These are phyloP conservation scores for Backusella luteola DNA, from an alignment of 192 early-diverging fungal species.

Conservation along the genomic window DNA sequence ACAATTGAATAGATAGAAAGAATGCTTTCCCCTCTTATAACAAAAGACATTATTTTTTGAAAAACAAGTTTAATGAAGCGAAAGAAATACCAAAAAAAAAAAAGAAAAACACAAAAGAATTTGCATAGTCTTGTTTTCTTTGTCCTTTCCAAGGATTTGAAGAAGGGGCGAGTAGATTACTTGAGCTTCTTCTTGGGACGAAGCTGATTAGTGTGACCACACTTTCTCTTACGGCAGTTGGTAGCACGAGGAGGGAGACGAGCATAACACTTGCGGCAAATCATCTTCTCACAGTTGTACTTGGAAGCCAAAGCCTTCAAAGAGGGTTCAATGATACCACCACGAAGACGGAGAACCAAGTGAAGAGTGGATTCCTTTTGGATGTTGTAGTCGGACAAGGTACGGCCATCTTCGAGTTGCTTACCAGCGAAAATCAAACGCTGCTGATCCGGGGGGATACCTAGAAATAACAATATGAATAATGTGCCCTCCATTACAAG, in stretches of 20 bases:
- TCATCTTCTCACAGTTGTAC: constrained; percentile 99
- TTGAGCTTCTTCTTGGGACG: constrained; percentile 97
- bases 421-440: constrained; percentile 99
- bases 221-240: constrained; percentile 99
- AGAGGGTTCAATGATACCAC: constrained; percentile 98
- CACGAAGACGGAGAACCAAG: constrained; percentile 95
- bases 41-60: neutral
- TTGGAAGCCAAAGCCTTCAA: constrained; percentile 98
- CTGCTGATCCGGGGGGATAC: constrained; percentile 99
- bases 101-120: neutral
- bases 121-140: neutral
- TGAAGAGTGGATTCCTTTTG: constrained; percentile 99
- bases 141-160: neutral
- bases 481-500: too few relatives aligned
- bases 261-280: constrained; percentile 99
- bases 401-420: constrained; percentile 99
- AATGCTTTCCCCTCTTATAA: neutral
- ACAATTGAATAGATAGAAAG: neutral
- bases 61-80: neutral
- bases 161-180: constrained; percentile 4
- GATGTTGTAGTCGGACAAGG: constrained; percentile 99
- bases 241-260: constrained; percentile 98
- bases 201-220: constrained; percentile 99
- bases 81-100: neutral
- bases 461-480: constrained; percentile 23